These are phyloP conservation scores for Cryptococcus sp. DNA, from an alignment of 1,284 basidiomycete genomes.

Conservation along the genomic window DNA sequence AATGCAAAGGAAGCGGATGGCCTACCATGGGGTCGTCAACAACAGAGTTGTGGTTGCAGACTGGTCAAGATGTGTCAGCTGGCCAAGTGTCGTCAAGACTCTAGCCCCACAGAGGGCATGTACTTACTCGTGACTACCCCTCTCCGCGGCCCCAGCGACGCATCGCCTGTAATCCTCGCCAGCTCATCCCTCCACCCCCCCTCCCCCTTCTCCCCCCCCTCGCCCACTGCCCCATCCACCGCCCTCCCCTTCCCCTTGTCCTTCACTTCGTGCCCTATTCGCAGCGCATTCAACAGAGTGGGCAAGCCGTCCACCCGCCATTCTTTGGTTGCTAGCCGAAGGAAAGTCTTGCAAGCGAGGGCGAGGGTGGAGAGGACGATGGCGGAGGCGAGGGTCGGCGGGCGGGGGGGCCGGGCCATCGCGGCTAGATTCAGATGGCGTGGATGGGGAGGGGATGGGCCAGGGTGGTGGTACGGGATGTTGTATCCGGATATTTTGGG, in stretches of 20 bases:
- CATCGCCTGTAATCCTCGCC: background rate
- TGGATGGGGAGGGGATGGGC: background rate
- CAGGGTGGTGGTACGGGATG: background rate
- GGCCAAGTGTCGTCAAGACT: too few relatives aligned
- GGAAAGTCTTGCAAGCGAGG: slow-evolving; percentile 69
- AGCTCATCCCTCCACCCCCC: too few relatives aligned
- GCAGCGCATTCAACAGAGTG: slow-evolving; percentile 62
- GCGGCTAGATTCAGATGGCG: background rate
- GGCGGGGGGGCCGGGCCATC: background rate
- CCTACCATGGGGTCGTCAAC: slow-evolving; percentile 49
- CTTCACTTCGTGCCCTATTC: slow-evolving; percentile 49
- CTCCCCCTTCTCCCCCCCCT: background rate
- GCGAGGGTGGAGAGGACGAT: slow-evolving; percentile 53
- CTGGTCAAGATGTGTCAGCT: slow-evolving; percentile 52
- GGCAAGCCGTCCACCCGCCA: slow-evolving; percentile 67
- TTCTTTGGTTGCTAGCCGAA: slow-evolving; percentile 62
- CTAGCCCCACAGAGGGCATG: background rate
- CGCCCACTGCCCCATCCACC: slow-evolving; percentile 7
- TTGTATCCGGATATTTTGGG: too few relatives aligned
- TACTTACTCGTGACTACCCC: slow-evolving; percentile 73
- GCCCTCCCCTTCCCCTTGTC: slow-evolving; percentile 21
- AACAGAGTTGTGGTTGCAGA: slow-evolving; percentile 87
- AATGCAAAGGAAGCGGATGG: background rate
- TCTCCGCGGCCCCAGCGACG: slow-evolving; percentile 51
- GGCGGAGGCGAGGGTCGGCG: slow-evolving; percentile 32